Evolutionary conservation across 257 asterid genomes (phyloP).

Genomic region (Coffea eugenioides): DNA sequence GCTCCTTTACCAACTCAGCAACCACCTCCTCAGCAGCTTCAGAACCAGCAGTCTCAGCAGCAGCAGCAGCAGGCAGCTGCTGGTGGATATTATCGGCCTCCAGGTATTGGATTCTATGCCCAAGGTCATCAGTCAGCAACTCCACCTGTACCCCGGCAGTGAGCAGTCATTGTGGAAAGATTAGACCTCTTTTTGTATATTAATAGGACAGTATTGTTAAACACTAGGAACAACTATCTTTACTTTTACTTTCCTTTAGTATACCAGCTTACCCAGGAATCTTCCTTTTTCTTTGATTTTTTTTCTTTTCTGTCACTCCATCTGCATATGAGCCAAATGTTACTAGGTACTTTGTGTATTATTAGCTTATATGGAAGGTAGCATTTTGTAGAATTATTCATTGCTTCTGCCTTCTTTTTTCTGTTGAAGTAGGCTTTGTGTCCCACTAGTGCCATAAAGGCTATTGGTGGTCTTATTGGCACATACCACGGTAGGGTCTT

Average conservation of each 20-base stretch:
- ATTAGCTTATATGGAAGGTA: not conserved
- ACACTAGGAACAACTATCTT: conserved; percentile 4
- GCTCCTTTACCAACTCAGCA: conserved; percentile 39
- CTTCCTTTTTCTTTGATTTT: not conserved
- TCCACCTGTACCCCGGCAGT: conserved; percentile 83
- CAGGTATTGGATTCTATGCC: conserved; percentile 81
- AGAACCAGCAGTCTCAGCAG: conserved; percentile 31
- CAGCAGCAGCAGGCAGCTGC: conserved; percentile 38
- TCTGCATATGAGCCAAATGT: not conserved
- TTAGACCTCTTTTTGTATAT: conserved; percentile 34
- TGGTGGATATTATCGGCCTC: conserved; percentile 68
- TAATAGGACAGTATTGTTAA: conserved; percentile 27
- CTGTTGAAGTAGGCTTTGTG: not conserved
- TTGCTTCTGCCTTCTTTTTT: no score
- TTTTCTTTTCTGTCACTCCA: not conserved
- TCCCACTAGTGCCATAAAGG: no score
- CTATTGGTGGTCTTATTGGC: no score
- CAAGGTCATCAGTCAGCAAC: conserved; percentile 80
- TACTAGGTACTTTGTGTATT: conserved; percentile 5
- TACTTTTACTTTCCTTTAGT: conserved; percentile 9
- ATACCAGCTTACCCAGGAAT: not conserved
- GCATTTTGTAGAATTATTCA: not conserved
- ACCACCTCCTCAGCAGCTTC: conserved; percentile 33
- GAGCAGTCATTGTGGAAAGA: conserved; percentile 24
- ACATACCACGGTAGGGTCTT: no score